These are phyloP conservation scores for Plasmopara viticola DNA, from an alignment of 352 stramenopile species.

Conservation along the genomic window DNA sequence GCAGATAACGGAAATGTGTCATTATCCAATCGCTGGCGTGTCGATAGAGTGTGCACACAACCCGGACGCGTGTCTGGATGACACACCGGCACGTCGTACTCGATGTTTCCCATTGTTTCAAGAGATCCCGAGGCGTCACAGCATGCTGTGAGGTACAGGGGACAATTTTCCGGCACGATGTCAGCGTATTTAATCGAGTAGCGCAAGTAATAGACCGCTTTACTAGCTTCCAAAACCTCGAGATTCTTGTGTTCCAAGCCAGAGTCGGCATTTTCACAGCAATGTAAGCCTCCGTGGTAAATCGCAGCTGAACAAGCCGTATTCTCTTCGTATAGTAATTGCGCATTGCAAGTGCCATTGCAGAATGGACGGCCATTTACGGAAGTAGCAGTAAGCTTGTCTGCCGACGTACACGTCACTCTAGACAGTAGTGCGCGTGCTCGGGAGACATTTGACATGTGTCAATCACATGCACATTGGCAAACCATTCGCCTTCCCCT, in stretches of 20 bases:
- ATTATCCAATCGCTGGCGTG: conserved; percentile 49
- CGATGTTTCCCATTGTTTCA: conserved; percentile 56
- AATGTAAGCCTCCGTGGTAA: conserved; percentile 68
- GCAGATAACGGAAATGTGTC: conserved; percentile 20
- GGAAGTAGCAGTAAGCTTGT: conserved; percentile 37
- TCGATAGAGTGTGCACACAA: conserved; percentile 74
- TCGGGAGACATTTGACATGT: conserved; percentile 44
- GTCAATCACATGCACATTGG: conserved; percentile 83
- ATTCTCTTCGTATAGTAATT: conserved; percentile 65
- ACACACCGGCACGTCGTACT: conserved; percentile 72
- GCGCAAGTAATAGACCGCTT: conserved; percentile 54
- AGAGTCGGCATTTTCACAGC: conserved; percentile 65
- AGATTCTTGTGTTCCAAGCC: conserved; percentile 60
- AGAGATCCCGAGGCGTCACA: conserved; percentile 65
- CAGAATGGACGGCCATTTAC: conserved; percentile 54
- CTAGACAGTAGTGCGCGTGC: conserved; percentile 55
- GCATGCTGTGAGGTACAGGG: conserved; percentile 61
- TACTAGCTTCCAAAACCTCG: conserved; percentile 11
- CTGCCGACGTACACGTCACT: conserved; percentile 70
- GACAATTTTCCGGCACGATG: conserved; percentile 45
- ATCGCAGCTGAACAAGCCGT: conserved; percentile 50
- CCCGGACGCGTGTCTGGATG: conserved; percentile 57
- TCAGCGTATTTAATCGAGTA: conserved; percentile 74
- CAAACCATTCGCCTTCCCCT: conserved; percentile 72
- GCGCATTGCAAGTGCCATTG: conserved; percentile 45